These are phyloP conservation scores for Colletotrichum truncatum DNA, from an alignment of 2,329 filamentous ascomycete species.

Conservation along the genomic window DNA sequence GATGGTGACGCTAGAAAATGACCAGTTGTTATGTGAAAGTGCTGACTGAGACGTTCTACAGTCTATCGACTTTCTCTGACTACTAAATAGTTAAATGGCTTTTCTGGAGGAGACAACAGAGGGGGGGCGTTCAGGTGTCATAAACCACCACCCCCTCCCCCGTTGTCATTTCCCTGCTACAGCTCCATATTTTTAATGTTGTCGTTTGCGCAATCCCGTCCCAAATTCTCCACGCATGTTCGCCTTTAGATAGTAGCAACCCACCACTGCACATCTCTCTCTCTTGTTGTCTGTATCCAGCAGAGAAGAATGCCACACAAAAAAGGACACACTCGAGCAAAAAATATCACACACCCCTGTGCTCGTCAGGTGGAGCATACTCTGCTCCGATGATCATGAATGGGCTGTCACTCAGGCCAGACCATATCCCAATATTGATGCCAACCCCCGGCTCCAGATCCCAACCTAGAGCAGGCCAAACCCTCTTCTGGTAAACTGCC, in stretches of 20 bases:
- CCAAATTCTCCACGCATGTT: constrained; percentile 1
- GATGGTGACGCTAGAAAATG: not conserved
- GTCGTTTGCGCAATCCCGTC: constrained; percentile 25
- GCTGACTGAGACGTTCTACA: constrained; percentile 8
- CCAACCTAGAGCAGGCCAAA: constrained; percentile 1
- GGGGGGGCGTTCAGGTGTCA: not conserved
- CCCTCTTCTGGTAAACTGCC: constrained; percentile 6
- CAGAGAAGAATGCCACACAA: not conserved
- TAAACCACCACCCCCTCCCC: not conserved
- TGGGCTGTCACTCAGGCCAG: constrained; percentile 22
- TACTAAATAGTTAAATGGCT: not conserved
- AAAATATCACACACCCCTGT: not conserved
- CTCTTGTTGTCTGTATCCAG: not conserved
- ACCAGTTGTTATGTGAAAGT: not conserved
- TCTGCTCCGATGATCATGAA: constrained; percentile 1
- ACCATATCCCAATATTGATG: constrained; percentile 4
- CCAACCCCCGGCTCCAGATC: constrained; percentile 8
- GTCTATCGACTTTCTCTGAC: not conserved
- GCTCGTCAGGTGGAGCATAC: constrained; percentile 5
- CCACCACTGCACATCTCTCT: not conserved
- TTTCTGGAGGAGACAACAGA: too few relatives aligned
- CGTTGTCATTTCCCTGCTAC: constrained; percentile 2
- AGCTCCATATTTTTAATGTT: not conserved
- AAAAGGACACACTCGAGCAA: not conserved
- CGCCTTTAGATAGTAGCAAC: not conserved